phyloP scores from a whole-genome alignment of 352 stramenopile species.

The Pythium biforme region DNA sequence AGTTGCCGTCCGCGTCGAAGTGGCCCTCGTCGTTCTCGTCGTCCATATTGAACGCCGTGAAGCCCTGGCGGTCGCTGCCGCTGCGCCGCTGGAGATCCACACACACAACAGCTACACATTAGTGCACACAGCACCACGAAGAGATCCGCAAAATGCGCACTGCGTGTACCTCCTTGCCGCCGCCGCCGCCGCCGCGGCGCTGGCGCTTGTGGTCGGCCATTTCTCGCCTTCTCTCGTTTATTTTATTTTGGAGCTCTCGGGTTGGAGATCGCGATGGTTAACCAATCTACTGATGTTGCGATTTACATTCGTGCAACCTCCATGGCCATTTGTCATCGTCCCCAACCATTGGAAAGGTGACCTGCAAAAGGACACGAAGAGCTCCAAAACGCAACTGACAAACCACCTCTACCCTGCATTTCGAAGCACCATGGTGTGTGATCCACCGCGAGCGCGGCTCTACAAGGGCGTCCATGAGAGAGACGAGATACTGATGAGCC shows the following conservation, averaged over 20 bases:
- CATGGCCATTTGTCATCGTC: background rate
- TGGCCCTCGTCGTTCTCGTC: constrained; percentile 85
- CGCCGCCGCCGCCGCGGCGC: constrained; percentile 12
- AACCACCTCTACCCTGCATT: background rate
- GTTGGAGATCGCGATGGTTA: constrained; percentile 10
- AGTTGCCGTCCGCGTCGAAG: constrained; percentile 79
- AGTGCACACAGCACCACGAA: too few relatives aligned
- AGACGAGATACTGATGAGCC: background rate
- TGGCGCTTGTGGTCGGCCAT: constrained; percentile 30
- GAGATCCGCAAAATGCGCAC: too few relatives aligned
- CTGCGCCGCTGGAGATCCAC: constrained; percentile 9
- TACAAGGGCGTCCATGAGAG: background rate
- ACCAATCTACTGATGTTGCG: constrained; percentile 18
- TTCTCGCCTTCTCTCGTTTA: background rate
- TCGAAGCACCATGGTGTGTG: constrained; percentile 19
- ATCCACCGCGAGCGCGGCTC: background rate
- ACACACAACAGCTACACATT: constrained; percentile 6
- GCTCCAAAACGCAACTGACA: background rate
- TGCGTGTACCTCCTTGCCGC: background rate
- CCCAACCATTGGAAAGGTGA: constrained; percentile 28
- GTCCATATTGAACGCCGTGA: constrained; percentile 84
- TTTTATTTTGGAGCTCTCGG: background rate
- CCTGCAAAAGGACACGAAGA: constrained; percentile 20
- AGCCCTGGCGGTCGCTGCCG: constrained; percentile 30
- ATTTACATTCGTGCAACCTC: constrained; percentile 23